Conservation (phyloP, 257 asterid species). For the Euphrasia confusa region DNA sequence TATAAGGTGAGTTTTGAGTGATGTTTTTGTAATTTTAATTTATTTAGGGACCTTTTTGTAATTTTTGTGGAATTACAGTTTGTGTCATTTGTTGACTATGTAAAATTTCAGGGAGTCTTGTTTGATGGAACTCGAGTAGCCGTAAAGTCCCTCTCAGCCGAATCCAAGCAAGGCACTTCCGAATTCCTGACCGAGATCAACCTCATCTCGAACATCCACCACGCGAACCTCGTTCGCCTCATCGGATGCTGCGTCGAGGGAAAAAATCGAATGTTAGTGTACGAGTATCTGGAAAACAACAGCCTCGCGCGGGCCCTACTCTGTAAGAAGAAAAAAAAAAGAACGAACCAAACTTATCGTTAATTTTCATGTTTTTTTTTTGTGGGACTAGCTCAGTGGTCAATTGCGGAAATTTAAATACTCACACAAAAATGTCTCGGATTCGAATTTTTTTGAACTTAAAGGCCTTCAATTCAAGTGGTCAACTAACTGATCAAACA, state of each 20-base stretch:
- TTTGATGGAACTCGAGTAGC: constrained; percentile 77
- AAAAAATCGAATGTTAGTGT: constrained; percentile 52
- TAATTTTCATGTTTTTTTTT: no score
- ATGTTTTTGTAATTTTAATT: no score
- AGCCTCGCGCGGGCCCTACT: constrained; percentile 71
- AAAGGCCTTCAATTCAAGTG: no score
- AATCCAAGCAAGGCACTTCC: constrained; percentile 65
- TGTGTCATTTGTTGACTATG: not conserved
- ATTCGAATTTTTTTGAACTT: no score
- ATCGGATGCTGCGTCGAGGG: constrained; percentile 77
- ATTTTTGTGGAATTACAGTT: no score
- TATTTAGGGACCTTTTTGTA: no score
- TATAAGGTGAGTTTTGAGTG: constrained; percentile 55
- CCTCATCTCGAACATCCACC: constrained; percentile 53
- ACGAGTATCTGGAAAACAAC: constrained; percentile 77
- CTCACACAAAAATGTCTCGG: no score
- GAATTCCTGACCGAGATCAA: constrained; percentile 78
- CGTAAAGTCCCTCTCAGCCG: constrained; percentile 69
- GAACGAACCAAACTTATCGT: no score
- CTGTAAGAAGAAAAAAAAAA: constrained; percentile 38
- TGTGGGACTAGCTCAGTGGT: no score
- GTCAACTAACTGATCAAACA: no score
- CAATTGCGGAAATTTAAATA: no score
- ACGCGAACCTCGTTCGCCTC: constrained; percentile 70
- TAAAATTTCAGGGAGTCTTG: constrained; percentile 55